Evolutionary conservation across 371 early-diverging fungal genomes (phyloP).

Genomic region (Saksenaea oblongispora): DNA sequence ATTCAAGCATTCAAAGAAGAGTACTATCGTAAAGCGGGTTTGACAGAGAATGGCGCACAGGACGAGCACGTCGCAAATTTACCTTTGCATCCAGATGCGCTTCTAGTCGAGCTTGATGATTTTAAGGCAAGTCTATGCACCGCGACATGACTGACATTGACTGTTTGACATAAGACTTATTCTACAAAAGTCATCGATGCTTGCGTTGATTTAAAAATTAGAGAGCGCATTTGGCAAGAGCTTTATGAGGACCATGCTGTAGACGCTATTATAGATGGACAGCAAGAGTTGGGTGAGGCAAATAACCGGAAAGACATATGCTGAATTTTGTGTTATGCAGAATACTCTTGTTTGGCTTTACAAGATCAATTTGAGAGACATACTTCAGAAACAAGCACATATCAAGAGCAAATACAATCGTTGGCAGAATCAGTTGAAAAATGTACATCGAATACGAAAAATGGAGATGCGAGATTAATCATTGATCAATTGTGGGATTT

Average conservation of each 20-base stretch:
- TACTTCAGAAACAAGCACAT: not conserved
- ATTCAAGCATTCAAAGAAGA: constrained; percentile 5
- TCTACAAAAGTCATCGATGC: not conserved
- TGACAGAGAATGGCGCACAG: not conserved
- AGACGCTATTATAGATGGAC: not conserved
- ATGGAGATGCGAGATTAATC: not conserved
- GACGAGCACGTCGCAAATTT: not conserved
- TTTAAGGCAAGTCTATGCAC: not conserved
- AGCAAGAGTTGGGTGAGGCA: not conserved
- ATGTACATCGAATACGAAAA: not conserved
- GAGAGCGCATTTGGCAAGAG: constrained; percentile 4
- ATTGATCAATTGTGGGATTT: not conserved
- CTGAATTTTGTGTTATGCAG: not conserved
- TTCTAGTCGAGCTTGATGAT: constrained; percentile 9
- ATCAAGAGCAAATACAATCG: not conserved
- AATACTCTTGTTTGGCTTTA: not conserved
- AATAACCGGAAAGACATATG: not conserved
- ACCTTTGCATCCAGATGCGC: constrained; percentile 8
- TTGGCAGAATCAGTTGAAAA: not conserved
- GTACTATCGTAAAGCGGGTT: not conserved
- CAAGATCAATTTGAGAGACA: not conserved
- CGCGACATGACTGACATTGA: not conserved
- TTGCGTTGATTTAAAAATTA: not conserved
- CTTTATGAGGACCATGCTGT: constrained; percentile 3
- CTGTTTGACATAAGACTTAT: not conserved